Base-by-base conservation (phyloP, 306 rosid genomes). In the Adenanthera pavonina region DNA sequence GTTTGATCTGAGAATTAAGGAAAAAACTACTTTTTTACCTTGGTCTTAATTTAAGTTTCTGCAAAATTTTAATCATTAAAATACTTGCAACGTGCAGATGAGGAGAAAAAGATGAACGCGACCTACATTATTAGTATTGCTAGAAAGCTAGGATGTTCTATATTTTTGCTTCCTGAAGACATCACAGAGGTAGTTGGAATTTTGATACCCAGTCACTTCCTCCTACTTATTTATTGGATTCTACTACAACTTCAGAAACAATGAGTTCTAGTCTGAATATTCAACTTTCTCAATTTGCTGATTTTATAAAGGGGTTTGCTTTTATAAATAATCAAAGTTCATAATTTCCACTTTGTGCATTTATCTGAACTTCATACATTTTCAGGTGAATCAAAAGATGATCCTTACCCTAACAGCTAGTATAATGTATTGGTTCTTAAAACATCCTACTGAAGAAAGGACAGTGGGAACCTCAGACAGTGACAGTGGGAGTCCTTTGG, bases 331-430 rank as follows among this genome's bases (percentile, higher is more conserved):
- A 14, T 77, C 71, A 53, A 8, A 67, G 54, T 30, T 53, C 12
- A 20, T 70, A 11, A 43, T 78, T 71, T 79, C 35, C 57, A 3
- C 36, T 60, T 60, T 35, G 12, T 48, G 35, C 48, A 43, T 47
- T 5, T 7, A 16, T 20, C 72, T 68, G n/a, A 47, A 74, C 53
- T 81, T 36, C 5, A 46, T 61, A 48, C 49, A 73, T 69, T 80
- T 40, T 69, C 86, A 95, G 99, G 99, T 95, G 85, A 95, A 95
- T 77, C 98, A 92, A 88, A 95, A 95, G 89, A 95, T 95, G 99
- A 92, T 95, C 86, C 99, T 95, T 43, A 95, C 99, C 0, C 87
- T 95, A 74, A 92, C 98, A 46, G 99, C 99, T 35, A 95, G 98
- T 79, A 89, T 95, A 49, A 95, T 95, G 99, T 93, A 87, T 65